Evolutionary conservation across 2,329 filamentous ascomycete genomes (phyloP), one percentile per base, ranked within the genome.

Genomic region (Fusarium xyrophilum): DNA sequence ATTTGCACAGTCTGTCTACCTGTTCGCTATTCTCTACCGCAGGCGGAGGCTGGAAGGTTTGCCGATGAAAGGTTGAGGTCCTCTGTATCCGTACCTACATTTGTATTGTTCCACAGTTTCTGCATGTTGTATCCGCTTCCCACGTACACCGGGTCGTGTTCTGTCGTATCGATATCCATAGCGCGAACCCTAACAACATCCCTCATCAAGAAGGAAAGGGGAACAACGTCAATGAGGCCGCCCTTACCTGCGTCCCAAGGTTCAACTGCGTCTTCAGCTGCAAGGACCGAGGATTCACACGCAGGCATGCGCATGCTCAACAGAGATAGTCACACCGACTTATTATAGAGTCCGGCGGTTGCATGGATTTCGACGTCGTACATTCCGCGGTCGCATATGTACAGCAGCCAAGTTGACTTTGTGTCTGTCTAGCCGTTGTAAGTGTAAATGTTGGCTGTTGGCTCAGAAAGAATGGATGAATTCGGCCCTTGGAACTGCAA

Each of bases 291-390:
- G 56, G 59, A 61, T 66, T 73, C 68, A 74, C 55, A 63, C 68
- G 64, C 72, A 43, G 59, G 57, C 36, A 56, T 56, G 46, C 44
- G 54, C 54, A 71, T 60, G 60, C 51, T 51, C 57, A 55, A 57
- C 55, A 56, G 51, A 60, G 68, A 55, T 62, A 56, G 65, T 74
- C 72, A 74, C 72, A 74, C 72, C 72, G 72, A 74, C 72, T 74
- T 67, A 48, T 68, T 46, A 57, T 67, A 65, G 55, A 54, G 60
- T 53, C 68, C 60, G 52, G 72, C 66, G 68, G 54, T 56, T 56
- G 72, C 72, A 74, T 74, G 64, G 74, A 74, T 60, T 65, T 64
- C 68, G 56, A 64, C 66, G 70, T 70, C 60, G 70, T 61, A 73
- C 68, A 63, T 56, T 65, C 36, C 53, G 52, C 32, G 33, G 63